These are phyloP conservation scores for Sugiyamaella americana DNA, from an alignment of 805 yeast species.

Conservation along the genomic window DNA sequence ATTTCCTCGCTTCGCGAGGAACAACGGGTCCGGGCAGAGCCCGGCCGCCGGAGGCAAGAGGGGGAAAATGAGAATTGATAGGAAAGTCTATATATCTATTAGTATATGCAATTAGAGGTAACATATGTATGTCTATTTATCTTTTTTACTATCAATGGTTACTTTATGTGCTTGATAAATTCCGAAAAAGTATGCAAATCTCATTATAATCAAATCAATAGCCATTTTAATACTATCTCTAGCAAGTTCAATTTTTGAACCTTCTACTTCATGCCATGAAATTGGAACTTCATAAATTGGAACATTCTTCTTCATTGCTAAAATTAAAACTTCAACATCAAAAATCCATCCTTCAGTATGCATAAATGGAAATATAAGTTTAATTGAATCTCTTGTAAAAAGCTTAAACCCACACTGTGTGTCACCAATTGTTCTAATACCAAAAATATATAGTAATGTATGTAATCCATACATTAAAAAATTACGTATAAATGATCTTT, in stretches of 20 bases:
- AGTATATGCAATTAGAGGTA: too few species aligned
- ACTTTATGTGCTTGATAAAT: constrained; percentile 42
- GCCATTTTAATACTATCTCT: constrained; percentile 92
- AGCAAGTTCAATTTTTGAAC: constrained; percentile 89
- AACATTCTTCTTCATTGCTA: constrained; percentile 67
- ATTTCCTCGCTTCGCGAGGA: too few species aligned
- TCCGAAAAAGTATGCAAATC: constrained; percentile 82
- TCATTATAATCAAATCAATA: constrained; percentile 79
- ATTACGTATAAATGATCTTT: constrained; percentile 80
- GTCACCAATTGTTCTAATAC: constrained; percentile 78
- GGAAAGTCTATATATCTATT: too few species aligned
- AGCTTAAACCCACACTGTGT: constrained; percentile 98
- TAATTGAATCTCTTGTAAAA: constrained; percentile 66
- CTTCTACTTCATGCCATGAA: constrained; percentile 95
- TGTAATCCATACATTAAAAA: constrained; percentile 91
- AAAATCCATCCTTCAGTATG: constrained; percentile 98
- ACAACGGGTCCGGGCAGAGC: too few species aligned
- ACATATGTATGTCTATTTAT: too few species aligned
- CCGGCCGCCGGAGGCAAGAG: too few species aligned
- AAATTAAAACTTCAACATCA: constrained; percentile 84
- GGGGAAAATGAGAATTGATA: too few species aligned
- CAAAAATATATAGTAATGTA: constrained; percentile 77
- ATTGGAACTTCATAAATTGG: constrained; percentile 74
- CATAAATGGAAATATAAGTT: constrained; percentile 72
- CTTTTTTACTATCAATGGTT: constrained; percentile 6